Conservation (phyloP, 108 stramenopile species). For the Asterionellopsis glacialis region DNA sequence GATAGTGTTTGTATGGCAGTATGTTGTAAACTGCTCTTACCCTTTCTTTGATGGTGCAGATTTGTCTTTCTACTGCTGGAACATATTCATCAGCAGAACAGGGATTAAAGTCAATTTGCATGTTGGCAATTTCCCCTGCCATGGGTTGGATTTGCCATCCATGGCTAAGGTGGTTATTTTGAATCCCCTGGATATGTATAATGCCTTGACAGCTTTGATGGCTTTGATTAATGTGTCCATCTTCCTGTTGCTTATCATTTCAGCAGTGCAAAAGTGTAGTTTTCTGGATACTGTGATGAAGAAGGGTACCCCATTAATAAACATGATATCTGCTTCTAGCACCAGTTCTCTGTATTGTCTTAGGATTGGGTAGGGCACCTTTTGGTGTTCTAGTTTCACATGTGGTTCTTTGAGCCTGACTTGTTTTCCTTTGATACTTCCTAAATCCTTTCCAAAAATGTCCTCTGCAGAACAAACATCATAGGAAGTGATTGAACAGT, state of each 20-base stretch:
- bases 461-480: constrained; percentile 21
- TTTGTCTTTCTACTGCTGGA: constrained; percentile 36
- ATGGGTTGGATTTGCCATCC: constrained; percentile 33
- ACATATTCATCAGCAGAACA: constrained; percentile 48
- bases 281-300: constrained; percentile 21
- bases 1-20: constrained; percentile 29
- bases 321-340: constrained; percentile 30
- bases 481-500: constrained; percentile 25
- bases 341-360: constrained; percentile 15
- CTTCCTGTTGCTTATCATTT: not conserved
- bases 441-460: constrained; percentile 26
- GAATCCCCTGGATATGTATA: constrained; percentile 33
- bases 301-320: constrained; percentile 28
- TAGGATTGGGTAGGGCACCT: constrained; percentile 7
- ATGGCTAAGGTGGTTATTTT: not conserved
- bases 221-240: not conserved
- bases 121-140: constrained; percentile 1
- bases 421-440: constrained; percentile 13
- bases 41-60: constrained; percentile 34
- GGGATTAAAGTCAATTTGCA: too few species aligned
- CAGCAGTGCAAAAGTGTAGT: constrained; percentile 27
- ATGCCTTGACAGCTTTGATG: constrained; percentile 2
- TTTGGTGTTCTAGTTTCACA: not conserved
- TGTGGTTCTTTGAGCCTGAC: not conserved
- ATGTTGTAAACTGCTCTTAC: constrained; percentile 12